Conservation (phyloP, 805 yeast genomes). For the Metschnikowia gelsemii region DNA sequence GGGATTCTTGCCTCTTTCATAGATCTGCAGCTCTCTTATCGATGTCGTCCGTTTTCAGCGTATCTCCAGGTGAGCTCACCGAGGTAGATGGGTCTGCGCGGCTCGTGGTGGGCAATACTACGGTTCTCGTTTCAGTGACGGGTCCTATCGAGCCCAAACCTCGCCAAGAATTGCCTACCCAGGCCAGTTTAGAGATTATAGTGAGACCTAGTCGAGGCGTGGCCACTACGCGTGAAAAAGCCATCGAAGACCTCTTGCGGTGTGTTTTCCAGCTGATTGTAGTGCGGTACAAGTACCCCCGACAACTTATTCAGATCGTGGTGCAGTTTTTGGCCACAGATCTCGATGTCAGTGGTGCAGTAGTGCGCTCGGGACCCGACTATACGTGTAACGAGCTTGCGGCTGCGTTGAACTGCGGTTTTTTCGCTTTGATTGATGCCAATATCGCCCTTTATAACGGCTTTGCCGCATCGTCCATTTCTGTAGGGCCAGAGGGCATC, state of each 20-base stretch:
- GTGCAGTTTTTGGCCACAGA: conserved; percentile 41
- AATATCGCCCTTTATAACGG: conserved; percentile 68
- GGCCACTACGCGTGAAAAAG: conserved; percentile 71
- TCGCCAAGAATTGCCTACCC: conserved; percentile 81
- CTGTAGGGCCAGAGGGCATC: conserved; percentile 24
- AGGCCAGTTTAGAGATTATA: conserved; percentile 72
- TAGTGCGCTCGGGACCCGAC: conserved; percentile 20
- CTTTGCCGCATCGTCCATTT: conserved; percentile 55
- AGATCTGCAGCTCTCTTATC: no score
- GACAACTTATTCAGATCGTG: conserved; percentile 55
- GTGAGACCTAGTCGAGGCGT: conserved; percentile 79
- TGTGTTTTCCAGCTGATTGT: conserved; percentile 61
- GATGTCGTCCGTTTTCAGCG: conserved; percentile 12
- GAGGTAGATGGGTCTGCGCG: conserved; percentile 83
- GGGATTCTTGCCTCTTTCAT: no score
- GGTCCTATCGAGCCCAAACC: conserved; percentile 89
- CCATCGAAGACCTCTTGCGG: conserved; percentile 69
- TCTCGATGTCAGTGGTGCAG: conserved; percentile 17
- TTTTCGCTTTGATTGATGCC: conserved; percentile 76
- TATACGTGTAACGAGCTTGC: conserved; percentile 54
- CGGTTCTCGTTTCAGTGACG: conserved; percentile 71
- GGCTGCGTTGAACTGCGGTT: conserved; percentile 70
- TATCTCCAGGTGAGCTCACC: conserved; percentile 34
- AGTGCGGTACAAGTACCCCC: conserved; percentile 65
- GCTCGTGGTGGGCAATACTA: conserved; percentile 49